Evolutionary conservation across 805 yeast species (phyloP), one percentile per base, ranked within the genome.

Genomic region (Schwanniomyces sp.): DNA sequence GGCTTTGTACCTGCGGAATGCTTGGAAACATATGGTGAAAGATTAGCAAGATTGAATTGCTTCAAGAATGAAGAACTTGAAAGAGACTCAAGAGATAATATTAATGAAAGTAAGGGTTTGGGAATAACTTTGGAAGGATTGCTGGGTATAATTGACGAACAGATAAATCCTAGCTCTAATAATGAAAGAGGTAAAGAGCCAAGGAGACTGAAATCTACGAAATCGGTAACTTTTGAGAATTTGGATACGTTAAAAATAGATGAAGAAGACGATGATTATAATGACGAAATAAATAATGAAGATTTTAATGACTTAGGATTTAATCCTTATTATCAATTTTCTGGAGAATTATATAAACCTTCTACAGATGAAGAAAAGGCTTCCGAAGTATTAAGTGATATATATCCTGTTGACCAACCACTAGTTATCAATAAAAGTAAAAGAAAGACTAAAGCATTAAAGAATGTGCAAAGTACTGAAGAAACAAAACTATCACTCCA

Each of bases 1-100:
- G 99, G 99, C 1, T 94, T 91, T 72, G 95, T 95, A 2, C 99
- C 99, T 1, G 98, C 97, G 1, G 99, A 94, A 64, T 82, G 94
- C 48, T 70, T 94, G 32, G 99, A 94, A 66, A 89, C 96, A 0
- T 91, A 88, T 51, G 86, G 84, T 41, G 99, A 94, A 67, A 75
- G 98, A 49, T 69, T 94, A 45, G 99, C 99, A 0, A 76, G 98
- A 47, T 73, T 91, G 36, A 94, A 94, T 63, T 88, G 96, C 67
- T 89, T 92, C 81, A 85, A 89, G 55, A 92, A 92, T 67, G 96
- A 89, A 64, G 89, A 86, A 47, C 62, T 79, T 27, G 86, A 80
- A 57, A 63, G 70, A 47, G 40, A 55, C 21, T 53, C 62, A 1
- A 52, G 40, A 21, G 46, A 47, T 40, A 10, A 40, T 18, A 34